Percentiles rank a stretch among this genome's conserved stretches.
Evolutionary conservation across 148 eudicot species (phyloP).

Genomic region (Chenopodium album): DNA sequence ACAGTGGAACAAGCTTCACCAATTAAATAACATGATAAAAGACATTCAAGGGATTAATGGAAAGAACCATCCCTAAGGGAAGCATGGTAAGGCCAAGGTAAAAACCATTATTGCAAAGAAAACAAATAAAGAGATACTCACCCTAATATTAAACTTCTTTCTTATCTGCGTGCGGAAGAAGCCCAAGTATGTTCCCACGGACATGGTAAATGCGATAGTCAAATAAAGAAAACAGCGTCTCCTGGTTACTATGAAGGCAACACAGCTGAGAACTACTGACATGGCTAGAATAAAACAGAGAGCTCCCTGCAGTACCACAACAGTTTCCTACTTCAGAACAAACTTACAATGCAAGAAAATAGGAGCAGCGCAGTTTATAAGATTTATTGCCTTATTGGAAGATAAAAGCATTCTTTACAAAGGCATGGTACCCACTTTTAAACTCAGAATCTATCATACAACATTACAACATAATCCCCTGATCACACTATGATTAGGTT

Average conservation of each 20-base stretch:
- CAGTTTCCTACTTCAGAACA: slow-evolving; percentile 14
- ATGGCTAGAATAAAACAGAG: slow-evolving; percentile 47
- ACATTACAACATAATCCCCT: background rate
- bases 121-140: slow-evolving; percentile 29
- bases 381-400: no score
- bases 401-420: background rate
- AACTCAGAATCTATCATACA: background rate
- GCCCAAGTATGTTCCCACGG: slow-evolving; percentile 63
- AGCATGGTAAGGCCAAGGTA: background rate
- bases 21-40: background rate
- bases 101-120: background rate
- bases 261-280: slow-evolving; percentile 46
- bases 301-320: slow-evolving; percentile 58
- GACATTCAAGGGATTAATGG: background rate
- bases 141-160: slow-evolving; percentile 82
- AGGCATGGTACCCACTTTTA: background rate
- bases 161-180: slow-evolving; percentile 65
- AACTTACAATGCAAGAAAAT: background rate
- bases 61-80: background rate
- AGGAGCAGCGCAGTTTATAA: background rate
- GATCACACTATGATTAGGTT: background rate
- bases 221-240: slow-evolving; percentile 59
- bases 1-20: background rate
- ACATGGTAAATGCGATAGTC: slow-evolving; percentile 53
- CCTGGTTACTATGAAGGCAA: slow-evolving; percentile 55